Conservation (phyloP, 1,139 yeast species). For the Arxiozyma slooffiae region DNA sequence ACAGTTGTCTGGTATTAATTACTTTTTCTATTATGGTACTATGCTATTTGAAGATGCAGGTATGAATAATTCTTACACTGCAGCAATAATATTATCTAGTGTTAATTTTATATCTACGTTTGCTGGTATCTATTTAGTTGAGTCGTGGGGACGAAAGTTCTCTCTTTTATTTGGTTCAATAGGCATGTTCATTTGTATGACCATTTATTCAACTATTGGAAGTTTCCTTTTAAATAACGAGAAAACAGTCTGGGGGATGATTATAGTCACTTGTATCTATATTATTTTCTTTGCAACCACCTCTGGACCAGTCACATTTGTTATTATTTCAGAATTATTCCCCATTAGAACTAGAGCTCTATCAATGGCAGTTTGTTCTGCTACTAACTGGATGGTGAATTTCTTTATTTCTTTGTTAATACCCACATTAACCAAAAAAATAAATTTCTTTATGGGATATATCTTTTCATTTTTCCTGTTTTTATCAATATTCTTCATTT, state of each 20-base stretch:
- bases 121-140: constrained; percentile 57
- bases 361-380: constrained; percentile 67
- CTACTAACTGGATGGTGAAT: constrained; percentile 68
- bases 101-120: constrained; percentile 74
- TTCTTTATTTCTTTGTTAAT: constrained; percentile 66
- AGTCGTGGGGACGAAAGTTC: constrained; percentile 56
- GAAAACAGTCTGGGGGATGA: constrained; percentile 59
- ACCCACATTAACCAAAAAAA: constrained; percentile 48
- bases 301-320: constrained; percentile 79
- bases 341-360: constrained; percentile 67
- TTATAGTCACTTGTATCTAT: constrained; percentile 63
- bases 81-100: constrained; percentile 63
- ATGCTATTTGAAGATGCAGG: constrained; percentile 44
- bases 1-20: constrained; percentile 51
- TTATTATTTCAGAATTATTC: constrained; percentile 64
- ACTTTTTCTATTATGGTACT: constrained; percentile 50
- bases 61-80: constrained; percentile 33
- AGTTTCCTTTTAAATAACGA: constrained; percentile 35
- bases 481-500: constrained; percentile 48
- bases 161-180: constrained; percentile 53
- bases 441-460: constrained; percentile 54
- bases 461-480: constrained; percentile 60
- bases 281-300: constrained; percentile 71
- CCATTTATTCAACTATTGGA: constrained; percentile 59
- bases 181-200: constrained; percentile 52